A percentile compares a stretch with the other conserved stretches of the same genome.
Evolutionary conservation across 169 alveolate species (phyloP).

Genomic region (Eimeria maxima): DNA sequence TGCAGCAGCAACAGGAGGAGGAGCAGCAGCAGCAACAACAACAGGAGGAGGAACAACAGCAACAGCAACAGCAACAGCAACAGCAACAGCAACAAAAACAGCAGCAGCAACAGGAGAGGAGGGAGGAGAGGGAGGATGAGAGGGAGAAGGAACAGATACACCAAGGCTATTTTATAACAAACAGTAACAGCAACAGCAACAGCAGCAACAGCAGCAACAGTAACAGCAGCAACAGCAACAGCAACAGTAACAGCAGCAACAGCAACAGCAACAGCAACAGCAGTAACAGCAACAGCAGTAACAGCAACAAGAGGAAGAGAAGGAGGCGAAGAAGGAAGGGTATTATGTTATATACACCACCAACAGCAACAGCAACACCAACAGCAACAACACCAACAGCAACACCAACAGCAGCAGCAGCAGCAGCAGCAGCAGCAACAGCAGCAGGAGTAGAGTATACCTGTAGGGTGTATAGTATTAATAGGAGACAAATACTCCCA

Average conservation of each 20-base stretch:
- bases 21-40: background rate
- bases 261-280: background rate
- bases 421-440: too few species aligned
- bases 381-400: too few species aligned
- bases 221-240: constrained; percentile 58
- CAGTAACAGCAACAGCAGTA: background rate
- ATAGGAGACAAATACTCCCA: too few species aligned
- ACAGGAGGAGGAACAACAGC: background rate
- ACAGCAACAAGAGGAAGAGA: too few species aligned
- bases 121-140: background rate
- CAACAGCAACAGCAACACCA: constrained; percentile 51
- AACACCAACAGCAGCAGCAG: too few species aligned
- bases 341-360: background rate
- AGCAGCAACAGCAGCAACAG: constrained; percentile 58
- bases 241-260: background rate
- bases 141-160: background rate
- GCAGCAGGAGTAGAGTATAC: background rate
- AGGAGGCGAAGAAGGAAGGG: too few species aligned
- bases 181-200: background rate
- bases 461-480: background rate
- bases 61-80: constrained; percentile 44
- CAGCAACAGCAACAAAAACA: background rate
- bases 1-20: background rate
- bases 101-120: constrained; percentile 6
- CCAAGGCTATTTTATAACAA: too few species aligned